These are phyloP conservation scores for Apiospora arundinis DNA, from an alignment of 2,329 filamentous ascomycete genomes.

Conservation along the genomic window DNA sequence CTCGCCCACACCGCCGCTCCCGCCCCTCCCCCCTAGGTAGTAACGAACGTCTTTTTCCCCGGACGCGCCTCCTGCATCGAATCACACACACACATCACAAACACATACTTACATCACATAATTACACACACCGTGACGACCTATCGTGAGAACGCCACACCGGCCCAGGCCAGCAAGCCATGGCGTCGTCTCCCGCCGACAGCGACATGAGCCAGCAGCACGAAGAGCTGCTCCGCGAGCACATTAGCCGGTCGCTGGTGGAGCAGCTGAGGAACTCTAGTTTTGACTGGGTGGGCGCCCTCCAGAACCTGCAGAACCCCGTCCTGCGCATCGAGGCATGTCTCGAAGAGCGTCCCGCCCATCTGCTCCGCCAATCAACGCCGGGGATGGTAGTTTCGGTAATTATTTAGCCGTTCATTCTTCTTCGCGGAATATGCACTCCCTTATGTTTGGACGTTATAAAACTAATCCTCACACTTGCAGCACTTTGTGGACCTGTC, in stretches of 20 bases:
- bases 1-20: too few species aligned
- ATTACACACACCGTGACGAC: too few species aligned
- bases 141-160: too few species aligned
- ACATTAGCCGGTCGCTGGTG: slow-evolving; percentile 28
- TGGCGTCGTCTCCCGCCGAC: slow-evolving; percentile 1
- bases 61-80: background rate
- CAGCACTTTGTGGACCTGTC: slow-evolving; percentile 17
- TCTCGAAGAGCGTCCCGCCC: slow-evolving; percentile 26
- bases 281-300: slow-evolving; percentile 28
- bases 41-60: too few species aligned
- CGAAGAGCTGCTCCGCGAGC: slow-evolving; percentile 25
- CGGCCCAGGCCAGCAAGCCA: background rate
- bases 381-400: slow-evolving; percentile 29
- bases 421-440: too few species aligned
- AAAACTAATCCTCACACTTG: background rate
- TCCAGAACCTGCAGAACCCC: slow-evolving; percentile 27
- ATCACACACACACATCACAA: background rate
- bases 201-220: slow-evolving; percentile 15
- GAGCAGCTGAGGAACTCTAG: slow-evolving; percentile 28
- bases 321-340: slow-evolving; percentile 29
- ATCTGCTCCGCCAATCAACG: background rate
- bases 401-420: too few species aligned
- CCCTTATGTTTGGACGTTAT: too few species aligned
- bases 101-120: too few species aligned
- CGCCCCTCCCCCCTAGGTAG: too few species aligned